Base-by-base conservation (phyloP, 2,329 filamentous ascomycete species). In the Botrytis hyacinthi region DNA sequence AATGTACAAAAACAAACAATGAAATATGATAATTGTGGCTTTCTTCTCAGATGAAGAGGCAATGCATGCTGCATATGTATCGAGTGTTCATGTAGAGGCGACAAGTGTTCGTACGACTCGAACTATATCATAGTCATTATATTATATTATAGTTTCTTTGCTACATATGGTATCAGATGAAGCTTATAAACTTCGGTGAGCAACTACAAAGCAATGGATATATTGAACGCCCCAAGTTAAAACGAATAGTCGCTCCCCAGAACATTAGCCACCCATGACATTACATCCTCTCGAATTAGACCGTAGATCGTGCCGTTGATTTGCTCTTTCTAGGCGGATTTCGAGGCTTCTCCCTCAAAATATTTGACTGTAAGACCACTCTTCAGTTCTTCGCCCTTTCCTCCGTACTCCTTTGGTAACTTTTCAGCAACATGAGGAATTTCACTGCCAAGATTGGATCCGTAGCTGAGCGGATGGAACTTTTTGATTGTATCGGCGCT, bases 361-460 rank as follows among this genome's bases (percentile, higher is more conserved):
- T 81, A 80, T 70, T 78, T 78, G 42, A 81, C 81, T 65, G 80
- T 79, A 51, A 79, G 69, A 18, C 80, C 80, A 42, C 78, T 76
- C 67, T 76, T 77, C 22, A 84, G 62, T 81, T 85, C 82, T 81
- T 82, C 68, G 67, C 89, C 91, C 78, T 90, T 90, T 40, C 95
- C 95, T 73, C 95, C 95, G 80, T 98, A 98, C 75, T 87, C 89
- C 76, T 87, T 86, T 2, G 94, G 94, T 67, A 98, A 84, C 63
- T 88, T 86, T 66, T 87, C 84, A 20, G 88, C 90, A 73, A 96
- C 84, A 4, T 79, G 80, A 66, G 85, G 82, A 74, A 90, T 84
- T 80, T 92, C 88, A 26, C 84, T 85, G 29, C 89, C 90, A 68
- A 98, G 85, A 73, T 88, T 89, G 61, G 84, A 88, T 35, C 95